Conservation (phyloP, 129 eudicot genomes). For the Flaveria robusta region DNA sequence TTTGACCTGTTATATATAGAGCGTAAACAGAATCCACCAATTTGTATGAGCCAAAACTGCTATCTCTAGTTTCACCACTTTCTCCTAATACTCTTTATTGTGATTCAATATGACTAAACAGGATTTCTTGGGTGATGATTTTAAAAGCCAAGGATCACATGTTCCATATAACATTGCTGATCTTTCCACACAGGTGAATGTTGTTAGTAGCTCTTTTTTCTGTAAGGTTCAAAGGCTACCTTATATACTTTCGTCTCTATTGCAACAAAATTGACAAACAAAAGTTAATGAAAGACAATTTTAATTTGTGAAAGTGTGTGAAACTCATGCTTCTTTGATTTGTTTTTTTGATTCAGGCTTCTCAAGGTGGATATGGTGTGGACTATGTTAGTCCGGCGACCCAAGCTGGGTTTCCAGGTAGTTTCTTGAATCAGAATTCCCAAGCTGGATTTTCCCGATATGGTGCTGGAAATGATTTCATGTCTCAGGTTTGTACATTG, state of each 20-base stretch:
- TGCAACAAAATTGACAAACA: background rate
- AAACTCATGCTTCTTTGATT: background rate
- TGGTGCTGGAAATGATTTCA: slow-evolving; percentile 87
- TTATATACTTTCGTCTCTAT: background rate
- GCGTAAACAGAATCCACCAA: background rate
- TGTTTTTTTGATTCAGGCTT: slow-evolving; percentile 58
- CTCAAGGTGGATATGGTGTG: slow-evolving; percentile 93
- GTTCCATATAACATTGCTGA: slow-evolving; percentile 88
- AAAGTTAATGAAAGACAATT: background rate
- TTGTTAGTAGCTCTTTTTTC: background rate
- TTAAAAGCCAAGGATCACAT: slow-evolving; percentile 99
- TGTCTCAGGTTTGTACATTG: slow-evolving; percentile 82
- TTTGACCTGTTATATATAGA: background rate
- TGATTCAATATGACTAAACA: slow-evolving; percentile 17
- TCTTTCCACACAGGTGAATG: slow-evolving; percentile 86
- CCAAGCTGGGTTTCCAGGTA: slow-evolving; percentile 86
- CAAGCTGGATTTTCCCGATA: slow-evolving; percentile 95
- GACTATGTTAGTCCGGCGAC: slow-evolving; percentile 81
- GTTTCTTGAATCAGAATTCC: slow-evolving; percentile 84
- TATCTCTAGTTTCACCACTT: background rate
- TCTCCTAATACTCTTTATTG: background rate
- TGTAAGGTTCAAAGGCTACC: background rate
- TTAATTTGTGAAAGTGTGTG: slow-evolving; percentile 2
- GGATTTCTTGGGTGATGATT: slow-evolving; percentile 99
- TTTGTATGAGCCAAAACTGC: background rate